A percentile compares a stretch with the other conserved stretches of the same genome.
Evolutionary conservation across 2,329 filamentous ascomycete species (phyloP).

Genomic region (Chalaropsis ovoidea): DNA sequence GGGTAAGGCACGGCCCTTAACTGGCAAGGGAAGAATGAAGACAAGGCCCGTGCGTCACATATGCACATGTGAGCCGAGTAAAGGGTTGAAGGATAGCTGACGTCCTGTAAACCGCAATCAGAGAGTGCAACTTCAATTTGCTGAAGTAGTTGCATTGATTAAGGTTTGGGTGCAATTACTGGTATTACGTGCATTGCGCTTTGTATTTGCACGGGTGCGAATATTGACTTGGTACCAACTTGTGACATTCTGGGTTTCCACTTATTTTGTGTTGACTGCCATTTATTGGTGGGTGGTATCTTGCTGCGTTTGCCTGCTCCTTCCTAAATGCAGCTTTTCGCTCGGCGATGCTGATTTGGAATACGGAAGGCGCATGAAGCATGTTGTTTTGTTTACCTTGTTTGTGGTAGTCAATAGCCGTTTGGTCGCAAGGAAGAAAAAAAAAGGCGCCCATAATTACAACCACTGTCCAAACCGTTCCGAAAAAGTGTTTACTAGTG

Average conservation of each 20-base stretch:
- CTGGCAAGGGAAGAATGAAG: slow-evolving; percentile 6
- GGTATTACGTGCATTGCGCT: neutral
- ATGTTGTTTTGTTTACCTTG: neutral
- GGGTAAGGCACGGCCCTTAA: slow-evolving; percentile 6
- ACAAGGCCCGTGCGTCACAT: slow-evolving; percentile 1
- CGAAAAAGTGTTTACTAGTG: neutral
- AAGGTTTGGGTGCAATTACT: neutral
- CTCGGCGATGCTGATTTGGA: neutral
- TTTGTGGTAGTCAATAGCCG: neutral
- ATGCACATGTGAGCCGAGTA: slow-evolving; percentile 9
- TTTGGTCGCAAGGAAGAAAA: neutral
- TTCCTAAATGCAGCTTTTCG: neutral
- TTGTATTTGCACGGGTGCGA: neutral
- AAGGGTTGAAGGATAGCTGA: neutral
- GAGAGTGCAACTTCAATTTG: neutral
- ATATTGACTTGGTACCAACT: neutral
- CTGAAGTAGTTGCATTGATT: neutral
- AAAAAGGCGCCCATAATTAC: neutral
- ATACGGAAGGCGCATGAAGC: neutral
- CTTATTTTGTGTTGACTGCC: neutral
- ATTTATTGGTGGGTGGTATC: neutral
- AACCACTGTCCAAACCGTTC: neutral
- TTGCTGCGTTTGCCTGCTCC: neutral
- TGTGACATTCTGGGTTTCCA: neutral
- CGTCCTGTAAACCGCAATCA: neutral